Evolutionary conservation across 768 basidiomycete genomes (phyloP).

Genomic region (Lactarius psammicola): DNA sequence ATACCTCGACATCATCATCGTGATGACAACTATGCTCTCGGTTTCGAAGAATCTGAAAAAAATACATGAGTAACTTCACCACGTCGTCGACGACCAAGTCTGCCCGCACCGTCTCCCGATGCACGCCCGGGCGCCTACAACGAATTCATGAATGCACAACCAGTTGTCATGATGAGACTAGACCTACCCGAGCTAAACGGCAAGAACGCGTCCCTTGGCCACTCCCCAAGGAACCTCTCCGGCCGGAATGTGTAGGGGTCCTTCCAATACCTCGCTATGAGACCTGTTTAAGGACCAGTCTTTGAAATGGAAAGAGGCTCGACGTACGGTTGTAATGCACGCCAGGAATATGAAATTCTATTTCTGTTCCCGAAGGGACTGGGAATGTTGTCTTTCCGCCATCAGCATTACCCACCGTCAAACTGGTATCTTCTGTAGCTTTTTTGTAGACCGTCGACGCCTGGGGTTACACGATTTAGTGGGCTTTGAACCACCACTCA

Average conservation of each 20-base stretch:
- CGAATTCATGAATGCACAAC: background rate
- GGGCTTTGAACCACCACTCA: background rate
- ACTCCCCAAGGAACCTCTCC: slow-evolving; percentile 37
- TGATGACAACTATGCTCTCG: slow-evolving; percentile 47
- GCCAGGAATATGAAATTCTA: slow-evolving; percentile 42
- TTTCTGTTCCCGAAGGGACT: slow-evolving; percentile 43
- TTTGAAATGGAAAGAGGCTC: background rate
- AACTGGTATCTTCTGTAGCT: slow-evolving; percentile 47
- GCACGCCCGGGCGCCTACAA: slow-evolving; percentile 29
- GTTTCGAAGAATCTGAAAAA: slow-evolving; percentile 47
- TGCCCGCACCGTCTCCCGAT: slow-evolving; percentile 26
- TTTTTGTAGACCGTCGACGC: slow-evolving; percentile 45
- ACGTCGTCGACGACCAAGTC: background rate
- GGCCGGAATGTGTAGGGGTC: slow-evolving; percentile 49
- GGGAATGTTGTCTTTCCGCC: slow-evolving; percentile 43
- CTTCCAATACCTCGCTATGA: slow-evolving; percentile 53
- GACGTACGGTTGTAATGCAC: slow-evolving; percentile 51
- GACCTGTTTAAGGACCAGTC: background rate
- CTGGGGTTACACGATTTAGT: slow-evolving; percentile 37
- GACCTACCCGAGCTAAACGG: slow-evolving; percentile 33
- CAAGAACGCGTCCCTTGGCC: slow-evolving; percentile 37
- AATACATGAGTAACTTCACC: background rate
- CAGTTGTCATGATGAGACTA: background rate
- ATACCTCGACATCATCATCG: slow-evolving; percentile 46
- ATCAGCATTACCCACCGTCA: slow-evolving; percentile 36